Conservation (phyloP, 2,329 filamentous ascomycete species). For the Leptographium radiaticola region DNA sequence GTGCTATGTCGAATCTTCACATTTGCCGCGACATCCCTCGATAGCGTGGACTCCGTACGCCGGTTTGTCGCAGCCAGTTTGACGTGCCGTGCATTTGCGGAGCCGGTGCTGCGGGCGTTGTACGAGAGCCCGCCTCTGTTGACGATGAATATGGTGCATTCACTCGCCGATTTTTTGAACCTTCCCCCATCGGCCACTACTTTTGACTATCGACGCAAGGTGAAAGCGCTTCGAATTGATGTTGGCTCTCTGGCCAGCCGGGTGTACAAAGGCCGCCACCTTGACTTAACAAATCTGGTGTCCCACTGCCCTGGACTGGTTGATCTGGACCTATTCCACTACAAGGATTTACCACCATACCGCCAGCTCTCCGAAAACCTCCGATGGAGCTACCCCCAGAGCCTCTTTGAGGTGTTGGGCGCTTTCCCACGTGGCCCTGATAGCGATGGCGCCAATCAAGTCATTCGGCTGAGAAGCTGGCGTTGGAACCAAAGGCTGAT, state of each 20-base stretch:
- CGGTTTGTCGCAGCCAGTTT: conserved; percentile 56
- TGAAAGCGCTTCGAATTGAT: conserved; percentile 58
- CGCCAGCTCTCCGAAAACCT: conserved; percentile 40
- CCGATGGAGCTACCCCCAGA: conserved; percentile 56
- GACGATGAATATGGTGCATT: conserved; percentile 27
- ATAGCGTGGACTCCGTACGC: conserved; percentile 25
- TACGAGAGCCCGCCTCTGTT: conserved; percentile 57
- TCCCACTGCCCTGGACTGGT: conserved; percentile 51
- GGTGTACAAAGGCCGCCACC: conserved; percentile 36
- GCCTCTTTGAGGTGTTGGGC: conserved; percentile 52
- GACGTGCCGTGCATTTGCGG: conserved; percentile 51
- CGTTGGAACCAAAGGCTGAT: conserved; percentile 47
- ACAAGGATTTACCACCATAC: conserved; percentile 54
- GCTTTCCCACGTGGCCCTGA: conserved; percentile 18
- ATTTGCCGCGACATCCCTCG: conserved; percentile 48
- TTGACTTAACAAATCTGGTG: conserved; percentile 38
- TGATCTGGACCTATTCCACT: conserved; percentile 60
- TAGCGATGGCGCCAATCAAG: not conserved
- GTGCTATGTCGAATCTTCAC: conserved; percentile 58
- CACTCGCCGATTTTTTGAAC: conserved; percentile 40
- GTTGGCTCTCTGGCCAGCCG: conserved; percentile 42
- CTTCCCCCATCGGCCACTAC: conserved; percentile 31
- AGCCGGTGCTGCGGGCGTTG: conserved; percentile 60
- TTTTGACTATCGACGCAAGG: conserved; percentile 57
- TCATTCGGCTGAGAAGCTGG: conserved; percentile 35